Conservation (phyloP, 208 protist genomes). For the Blechomonas ayalai region DNA sequence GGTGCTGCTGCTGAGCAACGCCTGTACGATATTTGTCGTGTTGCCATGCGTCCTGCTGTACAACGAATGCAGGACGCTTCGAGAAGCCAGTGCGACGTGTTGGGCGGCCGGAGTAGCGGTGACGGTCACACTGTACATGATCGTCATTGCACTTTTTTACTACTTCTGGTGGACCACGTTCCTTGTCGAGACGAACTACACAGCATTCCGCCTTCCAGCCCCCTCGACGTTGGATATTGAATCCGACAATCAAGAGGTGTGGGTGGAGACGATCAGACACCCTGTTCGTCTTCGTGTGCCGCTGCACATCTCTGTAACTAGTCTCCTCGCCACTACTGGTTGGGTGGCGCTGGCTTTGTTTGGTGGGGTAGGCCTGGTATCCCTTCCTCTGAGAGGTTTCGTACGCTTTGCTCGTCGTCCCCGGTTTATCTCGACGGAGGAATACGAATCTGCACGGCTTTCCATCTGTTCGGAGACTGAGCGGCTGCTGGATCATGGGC, state of each 20-base stretch:
- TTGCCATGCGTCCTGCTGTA: too few relatives aligned
- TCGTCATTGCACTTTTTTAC: constrained; percentile 21
- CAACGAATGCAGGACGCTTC: constrained; percentile 14
- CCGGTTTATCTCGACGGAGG: constrained; percentile 55
- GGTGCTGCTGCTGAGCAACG: too few relatives aligned
- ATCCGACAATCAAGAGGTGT: too few relatives aligned
- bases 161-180: constrained; percentile 9
- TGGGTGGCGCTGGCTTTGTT: constrained; percentile 89
- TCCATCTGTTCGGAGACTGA: constrained; percentile 62
- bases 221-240: too few relatives aligned
- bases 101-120: constrained; percentile 24
- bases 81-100: constrained; percentile 12
- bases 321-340: constrained; percentile 48
- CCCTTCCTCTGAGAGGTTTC: constrained; percentile 85
- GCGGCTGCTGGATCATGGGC: constrained; percentile 52
- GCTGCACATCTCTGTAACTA: constrained; percentile 62
- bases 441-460: constrained; percentile 59
- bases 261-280: too few relatives aligned
- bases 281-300: too few relatives aligned
- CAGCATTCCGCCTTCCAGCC: neutral
- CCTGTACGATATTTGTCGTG: too few relatives aligned
- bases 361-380: constrained; percentile 87
- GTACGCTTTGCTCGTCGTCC: constrained; percentile 58
- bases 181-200: constrained; percentile 10
- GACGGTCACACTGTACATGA: constrained; percentile 16